phyloP scores from a whole-genome alignment of 495 filamentous ascomycete genomes.

The Trypethelium eluteriae region DNA sequence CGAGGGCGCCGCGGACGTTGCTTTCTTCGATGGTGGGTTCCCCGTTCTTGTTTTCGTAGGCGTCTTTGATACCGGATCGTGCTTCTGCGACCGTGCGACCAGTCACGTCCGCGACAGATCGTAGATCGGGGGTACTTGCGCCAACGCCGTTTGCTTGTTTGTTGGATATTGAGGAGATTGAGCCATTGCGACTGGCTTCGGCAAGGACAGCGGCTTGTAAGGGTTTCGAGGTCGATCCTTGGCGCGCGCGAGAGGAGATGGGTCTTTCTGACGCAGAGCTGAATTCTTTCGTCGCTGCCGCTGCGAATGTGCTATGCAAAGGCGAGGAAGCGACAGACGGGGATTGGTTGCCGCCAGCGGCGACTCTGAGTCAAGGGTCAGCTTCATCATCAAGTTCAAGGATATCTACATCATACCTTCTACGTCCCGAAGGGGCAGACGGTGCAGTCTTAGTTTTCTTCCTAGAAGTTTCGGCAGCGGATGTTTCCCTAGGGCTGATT shows the following conservation, averaged over 20 bases:
- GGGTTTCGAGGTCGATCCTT: conserved; percentile 51
- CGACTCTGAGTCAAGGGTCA: neutral
- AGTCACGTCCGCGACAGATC: conserved; percentile 13
- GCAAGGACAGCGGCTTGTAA: neutral
- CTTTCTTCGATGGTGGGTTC: conserved; percentile 9
- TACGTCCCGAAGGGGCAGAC: conserved; percentile 15
- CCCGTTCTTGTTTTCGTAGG: conserved; percentile 12
- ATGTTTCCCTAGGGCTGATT: conserved; percentile 55
- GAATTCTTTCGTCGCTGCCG: conserved; percentile 39
- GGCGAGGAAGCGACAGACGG: conserved; percentile 28
- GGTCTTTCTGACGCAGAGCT: conserved; percentile 24
- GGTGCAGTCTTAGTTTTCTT: conserved; percentile 14
- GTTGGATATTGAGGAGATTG: conserved; percentile 30
- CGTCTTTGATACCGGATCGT: conserved; percentile 4
- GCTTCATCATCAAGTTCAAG: neutral
- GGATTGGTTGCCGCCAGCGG: conserved; percentile 9
- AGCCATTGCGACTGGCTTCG: conserved; percentile 18
- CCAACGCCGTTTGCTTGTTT: conserved; percentile 19
- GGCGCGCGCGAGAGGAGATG: conserved; percentile 40
- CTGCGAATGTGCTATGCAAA: conserved; percentile 19
- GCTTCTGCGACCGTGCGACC: conserved; percentile 16
- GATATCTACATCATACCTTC: conserved; percentile 27
- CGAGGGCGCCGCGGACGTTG: conserved; percentile 15
- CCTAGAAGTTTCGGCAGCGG: conserved; percentile 54
- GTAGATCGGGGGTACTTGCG: conserved; percentile 20